phyloP scores from a whole-genome alignment of 2,329 filamentous ascomycete genomes.

The Exserohilum turcica region DNA sequence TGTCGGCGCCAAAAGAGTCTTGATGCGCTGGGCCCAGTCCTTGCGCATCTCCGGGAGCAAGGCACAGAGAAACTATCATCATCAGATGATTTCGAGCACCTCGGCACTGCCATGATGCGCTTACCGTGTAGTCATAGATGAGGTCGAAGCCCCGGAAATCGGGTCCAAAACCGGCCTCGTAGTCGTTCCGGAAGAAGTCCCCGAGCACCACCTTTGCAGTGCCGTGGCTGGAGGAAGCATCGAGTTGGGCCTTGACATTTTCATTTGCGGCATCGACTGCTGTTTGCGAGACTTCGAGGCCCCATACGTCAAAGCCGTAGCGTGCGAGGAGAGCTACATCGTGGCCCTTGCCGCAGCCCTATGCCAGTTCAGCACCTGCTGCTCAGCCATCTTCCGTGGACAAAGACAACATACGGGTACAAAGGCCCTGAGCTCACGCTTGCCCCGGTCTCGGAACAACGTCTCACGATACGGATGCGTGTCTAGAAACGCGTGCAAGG shows the following conservation, averaged over 20 bases:
- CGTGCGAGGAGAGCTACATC: conserved; percentile 75
- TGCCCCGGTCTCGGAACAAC: conserved; percentile 8
- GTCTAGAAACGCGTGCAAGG: conserved; percentile 45
- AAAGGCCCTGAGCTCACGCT: conserved; percentile 62
- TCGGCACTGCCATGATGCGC: conserved; percentile 22
- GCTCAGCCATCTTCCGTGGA: background rate
- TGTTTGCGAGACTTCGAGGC: conserved; percentile 66
- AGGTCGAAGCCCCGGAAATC: conserved; percentile 56
- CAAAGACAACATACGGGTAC: conserved; percentile 58
- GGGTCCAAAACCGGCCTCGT: conserved; percentile 50
- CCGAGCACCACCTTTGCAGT: conserved; percentile 63
- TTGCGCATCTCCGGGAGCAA: conserved; percentile 60
- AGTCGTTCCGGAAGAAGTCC: conserved; percentile 68
- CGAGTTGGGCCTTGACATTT: conserved; percentile 18
- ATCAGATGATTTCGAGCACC: background rate
- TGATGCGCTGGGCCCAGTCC: conserved; percentile 60
- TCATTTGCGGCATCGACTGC: conserved; percentile 40
- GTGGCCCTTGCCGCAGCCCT: conserved; percentile 76
- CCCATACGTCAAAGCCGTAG: conserved; percentile 75
- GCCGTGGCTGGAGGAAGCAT: conserved; percentile 1
- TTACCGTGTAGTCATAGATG: conserved; percentile 64
- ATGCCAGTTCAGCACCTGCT: background rate
- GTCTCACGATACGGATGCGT: conserved; percentile 35
- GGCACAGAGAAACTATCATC: conserved; percentile 61
- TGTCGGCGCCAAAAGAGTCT: conserved; percentile 56